Evolutionary conservation across 805 yeast species (phyloP), one percentile per base, ranked within the genome.

Genomic region (Myxozyma neotropica): DNA sequence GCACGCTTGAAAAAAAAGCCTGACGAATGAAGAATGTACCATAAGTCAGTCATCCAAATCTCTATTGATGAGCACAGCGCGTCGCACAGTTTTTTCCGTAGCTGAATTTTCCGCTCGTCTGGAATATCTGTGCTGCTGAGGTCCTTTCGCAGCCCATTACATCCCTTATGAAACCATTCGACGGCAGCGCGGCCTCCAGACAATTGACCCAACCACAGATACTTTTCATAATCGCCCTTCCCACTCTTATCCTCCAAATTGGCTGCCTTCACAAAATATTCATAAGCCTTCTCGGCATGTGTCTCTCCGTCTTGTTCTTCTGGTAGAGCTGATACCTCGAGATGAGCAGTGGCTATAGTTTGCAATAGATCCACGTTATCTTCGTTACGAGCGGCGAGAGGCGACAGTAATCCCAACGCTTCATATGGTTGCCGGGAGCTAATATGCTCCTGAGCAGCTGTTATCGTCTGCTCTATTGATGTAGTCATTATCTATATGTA

Each of bases 181-280:
- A 89, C 70, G 8, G 97, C 98, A 66, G 84, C 87, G 17, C 64
- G 67, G 33, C 96, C 97, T 44, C 97, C 97, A 27, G 86, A 78
- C 53, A 93, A 84, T 75, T 93, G 99, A 1, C 97, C 99, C 63
- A 93, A 76, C 74, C 92, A 90, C 55, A 94, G 80, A 71, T 88
- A 92, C 75, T 91, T 92, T 70, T 89, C 96, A 13, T 57, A 66
- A 23, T 84, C 85, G 0, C 93, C 94, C 45, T 73, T 67, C 1
- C 89, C 96, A 4, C 24, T 29, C 36, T 13, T 17, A 38, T 45
- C 57, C 29, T 55, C 65, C 26, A 60, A 15, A 42, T 46, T 12
- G 1, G 62, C 64, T 10, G 66, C 66, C 23, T 35, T 19, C 38
- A 36, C 72, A 53, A 93, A 77, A 13, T 84, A 74, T 4, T 82